Evolutionary conservation across 2,329 filamentous ascomycete species (phyloP), one percentile per base, ranked within the genome.

Genomic region (Arthroderma sp.): DNA sequence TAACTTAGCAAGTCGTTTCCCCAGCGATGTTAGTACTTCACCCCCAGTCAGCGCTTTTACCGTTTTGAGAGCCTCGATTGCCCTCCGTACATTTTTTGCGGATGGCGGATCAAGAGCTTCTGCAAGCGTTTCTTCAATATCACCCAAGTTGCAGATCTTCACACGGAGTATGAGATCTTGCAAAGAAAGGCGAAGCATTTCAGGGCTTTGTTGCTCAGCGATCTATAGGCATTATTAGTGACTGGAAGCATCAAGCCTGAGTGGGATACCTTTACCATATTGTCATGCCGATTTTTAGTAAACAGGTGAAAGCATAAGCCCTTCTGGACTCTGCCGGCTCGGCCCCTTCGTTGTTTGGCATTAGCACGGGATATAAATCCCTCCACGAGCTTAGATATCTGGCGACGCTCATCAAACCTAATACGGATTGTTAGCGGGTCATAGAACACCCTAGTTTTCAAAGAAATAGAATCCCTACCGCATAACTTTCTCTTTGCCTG

Each of bases 401-500:
- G 91, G 46, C 87, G 76, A 45, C 85, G 78, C 66, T 98, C 91
- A 57, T 98, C 89, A 55, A 94, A 96, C 29, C 89, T 71, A 38
- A 27, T 10, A 34, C 30, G 11, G 7, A 34, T 5, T 27, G 30
- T 28, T 10, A 41, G 9, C 28, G 30, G 11, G 15, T 22, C 15
- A 22, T 22, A 22, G 15, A 22, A 11, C 38, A 29, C 28, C n/a
- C 29, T 6, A 30, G 9, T 29, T 11, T 22, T 15, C 8, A 30
- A 10, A 32, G 11, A 27, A 7, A 15, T 28, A 22, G 29, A 37
- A 27, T 31, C 29, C 53, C 44, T 50, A 65, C 57, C 64, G 74
- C 89, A 95, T 95, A 63, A 94, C 89, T 52, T 93, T 87, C 63
- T 96, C 89, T 63, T 94, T 96, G 46, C 91, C 91, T 0, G 87